phyloP scores from a whole-genome alignment of 306 rosid species.

The Quercus variabilis region DNA sequence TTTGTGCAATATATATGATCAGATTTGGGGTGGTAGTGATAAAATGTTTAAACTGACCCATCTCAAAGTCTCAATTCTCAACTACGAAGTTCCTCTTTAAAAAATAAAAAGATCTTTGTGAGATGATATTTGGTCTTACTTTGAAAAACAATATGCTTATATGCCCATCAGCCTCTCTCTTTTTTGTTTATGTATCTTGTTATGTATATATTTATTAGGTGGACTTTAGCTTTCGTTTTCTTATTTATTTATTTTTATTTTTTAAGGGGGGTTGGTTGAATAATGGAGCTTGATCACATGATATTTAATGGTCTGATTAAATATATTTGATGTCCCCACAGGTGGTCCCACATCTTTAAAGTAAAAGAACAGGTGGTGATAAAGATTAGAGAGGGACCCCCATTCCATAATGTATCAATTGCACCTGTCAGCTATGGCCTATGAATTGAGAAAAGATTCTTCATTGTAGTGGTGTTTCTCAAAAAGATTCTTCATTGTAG shows the following conservation, averaged over 20 bases:
- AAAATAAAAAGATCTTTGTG: not conserved
- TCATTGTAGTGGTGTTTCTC: not conserved
- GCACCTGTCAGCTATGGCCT: not conserved
- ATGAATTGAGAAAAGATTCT: not conserved
- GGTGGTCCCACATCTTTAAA: slow-evolving; percentile 72
- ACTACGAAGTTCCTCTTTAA: no score
- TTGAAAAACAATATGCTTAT: no score
- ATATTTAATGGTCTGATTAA: not conserved
- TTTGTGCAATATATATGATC: no score
- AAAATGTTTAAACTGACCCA: no score
- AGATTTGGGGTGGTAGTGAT: no score
- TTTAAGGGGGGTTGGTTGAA: not conserved
- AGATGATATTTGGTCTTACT: no score
- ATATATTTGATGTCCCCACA: slow-evolving; percentile 19
- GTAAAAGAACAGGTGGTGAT: slow-evolving; percentile 20
- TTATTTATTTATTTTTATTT: not conserved
- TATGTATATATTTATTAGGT: not conserved
- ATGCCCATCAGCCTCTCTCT: no score
- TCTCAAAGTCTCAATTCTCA: no score
- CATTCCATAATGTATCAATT: not conserved
- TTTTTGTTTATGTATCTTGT: no score
- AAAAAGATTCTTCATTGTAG: not conserved
- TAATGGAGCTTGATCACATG: not conserved
- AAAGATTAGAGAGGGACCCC: slow-evolving; percentile 20
- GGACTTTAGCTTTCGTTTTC: not conserved